phyloP scores from a whole-genome alignment of 345 rosid species.

The Eucalyptus regnans region DNA sequence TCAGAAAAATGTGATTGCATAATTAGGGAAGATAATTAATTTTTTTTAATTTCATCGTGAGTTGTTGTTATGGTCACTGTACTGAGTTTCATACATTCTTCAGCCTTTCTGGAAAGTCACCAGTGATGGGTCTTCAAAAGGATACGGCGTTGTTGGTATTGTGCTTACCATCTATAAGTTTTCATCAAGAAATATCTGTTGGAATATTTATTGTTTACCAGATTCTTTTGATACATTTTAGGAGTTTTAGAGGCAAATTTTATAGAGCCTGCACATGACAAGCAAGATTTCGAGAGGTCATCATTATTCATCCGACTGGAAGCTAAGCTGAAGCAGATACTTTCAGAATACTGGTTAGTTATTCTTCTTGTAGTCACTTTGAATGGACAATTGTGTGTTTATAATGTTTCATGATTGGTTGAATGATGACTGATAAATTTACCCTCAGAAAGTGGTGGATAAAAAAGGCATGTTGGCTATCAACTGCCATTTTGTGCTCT shows the following conservation, averaged over 20 bases:
- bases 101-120: conserved; percentile 98
- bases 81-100: not conserved
- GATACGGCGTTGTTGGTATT: conserved; percentile 77
- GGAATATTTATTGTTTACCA: not conserved
- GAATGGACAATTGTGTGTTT: not conserved
- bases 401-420: not conserved
- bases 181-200: not conserved
- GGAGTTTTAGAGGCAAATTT: conserved; percentile 97
- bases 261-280: conserved; percentile 94
- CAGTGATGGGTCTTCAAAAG: conserved; percentile 30
- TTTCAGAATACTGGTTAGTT: conserved; percentile 65
- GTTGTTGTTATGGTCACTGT: not conserved
- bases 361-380: not conserved
- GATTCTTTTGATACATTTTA: conserved; percentile 11
- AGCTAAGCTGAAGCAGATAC: conserved; percentile 56
- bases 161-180: not conserved
- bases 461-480: not conserved
- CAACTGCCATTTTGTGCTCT: not conserved
- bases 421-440: not conserved
- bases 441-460: not conserved
- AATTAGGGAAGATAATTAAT: not conserved
- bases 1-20: not conserved
- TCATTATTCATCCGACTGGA: conserved; percentile 63
- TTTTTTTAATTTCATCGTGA: not conserved
- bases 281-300: conserved; percentile 97